A percentile compares a stretch with the other conserved stretches of the same genome.
These are phyloP conservation scores for Tremella yokohamensis DNA, from an alignment of 768 basidiomycete species.

Conservation along the genomic window DNA sequence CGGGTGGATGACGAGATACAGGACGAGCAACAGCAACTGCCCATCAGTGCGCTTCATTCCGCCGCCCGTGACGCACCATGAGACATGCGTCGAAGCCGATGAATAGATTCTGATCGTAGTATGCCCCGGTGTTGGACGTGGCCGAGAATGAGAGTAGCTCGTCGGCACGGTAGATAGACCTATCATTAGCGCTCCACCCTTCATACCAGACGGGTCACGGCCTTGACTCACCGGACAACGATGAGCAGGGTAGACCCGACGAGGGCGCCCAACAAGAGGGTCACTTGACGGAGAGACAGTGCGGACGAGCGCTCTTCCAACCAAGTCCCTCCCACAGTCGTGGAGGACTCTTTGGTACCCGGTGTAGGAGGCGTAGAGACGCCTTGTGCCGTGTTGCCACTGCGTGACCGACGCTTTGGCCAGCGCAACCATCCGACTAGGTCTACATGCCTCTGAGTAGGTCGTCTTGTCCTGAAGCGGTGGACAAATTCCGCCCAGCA, in stretches of 20 bases:
- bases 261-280: background rate
- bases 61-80: conserved; percentile 30
- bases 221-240: conserved; percentile 54
- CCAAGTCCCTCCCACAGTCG: too few species aligned
- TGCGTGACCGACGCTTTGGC: too few species aligned
- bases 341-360: too few species aligned
- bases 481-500: conserved; percentile 56
- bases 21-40: background rate
- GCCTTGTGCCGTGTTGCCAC: too few species aligned
- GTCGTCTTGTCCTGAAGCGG: conserved; percentile 48
- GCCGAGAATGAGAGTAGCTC: conserved; percentile 43
- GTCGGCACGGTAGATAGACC: conserved; percentile 57
- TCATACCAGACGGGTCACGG: background rate
- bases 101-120: conserved; percentile 53
- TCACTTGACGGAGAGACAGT: too few species aligned
- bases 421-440: too few species aligned
- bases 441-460: background rate
- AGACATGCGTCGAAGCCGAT: conserved; percentile 37
- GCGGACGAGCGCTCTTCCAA: too few species aligned
- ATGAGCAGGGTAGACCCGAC: conserved; percentile 52
- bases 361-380: too few species aligned
- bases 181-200: background rate
- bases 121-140: conserved; percentile 54
- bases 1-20: background rate
- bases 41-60: too few species aligned